Base-by-base conservation (phyloP, 1,284 basidiomycete species). In the Heterobasidion parviporum region DNA sequence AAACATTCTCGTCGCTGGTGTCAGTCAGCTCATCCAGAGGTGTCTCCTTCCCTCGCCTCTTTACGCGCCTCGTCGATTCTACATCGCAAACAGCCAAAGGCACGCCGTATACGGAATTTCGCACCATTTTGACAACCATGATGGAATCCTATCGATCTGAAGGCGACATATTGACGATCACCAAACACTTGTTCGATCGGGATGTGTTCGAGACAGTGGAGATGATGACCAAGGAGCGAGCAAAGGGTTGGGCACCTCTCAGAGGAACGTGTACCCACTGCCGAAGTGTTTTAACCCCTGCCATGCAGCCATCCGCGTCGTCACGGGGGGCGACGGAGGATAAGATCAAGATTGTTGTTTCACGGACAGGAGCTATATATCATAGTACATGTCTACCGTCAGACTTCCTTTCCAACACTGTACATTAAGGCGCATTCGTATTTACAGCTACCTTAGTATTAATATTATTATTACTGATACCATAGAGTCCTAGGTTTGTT, bases 121-220 rank as follows among this genome's bases (percentile, higher is more conserved):
- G 94, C 48, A 81, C 84, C 4, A 94, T 99, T 57, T 75, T 99
- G 20, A 88, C 87, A 0, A 89, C 92, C 34, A 99, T 99, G 93
- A 74, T 98, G 60, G 92, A 95, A 63, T 90, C 93, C 1, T 98
- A 98, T 73, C 84, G 88, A 20, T 84, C 89, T 6, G 94, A 99
- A 61, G 87, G 88, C 26, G 95, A 98, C 63, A 83, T 96, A 76
- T 76, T 99, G n/a, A 73, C 79, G 36, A 93, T 98, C 65, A 90
- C 92, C 14, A 92, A 90, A 63, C 84, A 87, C 59, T 75, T 98
- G 26, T 76, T 95, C 44, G 83, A 91, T 61, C 81, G 87, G 20
- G 96, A 98, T 67, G 73, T 95, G 35, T 95, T 89, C 60, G 81
- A 85, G 54, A 81, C 81, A 1, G 74, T 95, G 53, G 83, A 85